Conservation (phyloP, 1,284 basidiomycete genomes). For the Ceratobasidium sp. region DNA sequence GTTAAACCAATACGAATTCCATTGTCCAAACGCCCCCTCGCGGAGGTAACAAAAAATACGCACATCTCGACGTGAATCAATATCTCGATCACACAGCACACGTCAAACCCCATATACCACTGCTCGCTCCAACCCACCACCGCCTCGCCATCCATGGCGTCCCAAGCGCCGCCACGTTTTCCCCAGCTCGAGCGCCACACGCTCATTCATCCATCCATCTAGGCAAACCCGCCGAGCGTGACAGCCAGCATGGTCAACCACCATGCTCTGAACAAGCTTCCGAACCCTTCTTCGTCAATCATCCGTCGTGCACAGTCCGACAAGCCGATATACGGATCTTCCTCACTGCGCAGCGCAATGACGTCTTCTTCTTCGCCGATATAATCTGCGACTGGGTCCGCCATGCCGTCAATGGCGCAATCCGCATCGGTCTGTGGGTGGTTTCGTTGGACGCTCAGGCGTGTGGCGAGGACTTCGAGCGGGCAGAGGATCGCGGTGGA, state of each 20-base stretch:
- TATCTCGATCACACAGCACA: too few species aligned
- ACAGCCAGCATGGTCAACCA: conserved; percentile 81
- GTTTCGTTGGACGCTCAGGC: conserved; percentile 85
- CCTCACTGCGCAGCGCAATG: conserved; percentile 79
- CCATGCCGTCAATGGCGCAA: conserved; percentile 26
- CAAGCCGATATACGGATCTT: conserved; percentile 84
- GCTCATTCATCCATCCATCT: not conserved
- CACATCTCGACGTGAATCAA: not conserved
- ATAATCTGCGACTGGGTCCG: conserved; percentile 63
- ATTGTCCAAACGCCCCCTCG: not conserved
- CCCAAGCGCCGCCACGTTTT: not conserved
- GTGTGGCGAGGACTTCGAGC: conserved; percentile 81
- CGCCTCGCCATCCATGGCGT: not conserved
- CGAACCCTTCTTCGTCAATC: conserved; percentile 80
- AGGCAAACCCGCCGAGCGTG: conserved; percentile 63
- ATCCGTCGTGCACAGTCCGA: conserved; percentile 81
- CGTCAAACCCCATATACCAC: too few species aligned
- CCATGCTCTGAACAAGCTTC: conserved; percentile 83
- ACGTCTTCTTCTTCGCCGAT: conserved; percentile 85
- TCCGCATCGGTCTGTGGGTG: conserved; percentile 65
- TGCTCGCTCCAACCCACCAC: not conserved
- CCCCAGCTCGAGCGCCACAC: not conserved
- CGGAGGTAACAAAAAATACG: not conserved
- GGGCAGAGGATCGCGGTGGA: conserved; percentile 75
- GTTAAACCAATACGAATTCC: not conserved